Evolutionary conservation across 441 rosid genomes (phyloP), one percentile per base, ranked within the genome.

Genomic region (Populus trichocarpa): DNA sequence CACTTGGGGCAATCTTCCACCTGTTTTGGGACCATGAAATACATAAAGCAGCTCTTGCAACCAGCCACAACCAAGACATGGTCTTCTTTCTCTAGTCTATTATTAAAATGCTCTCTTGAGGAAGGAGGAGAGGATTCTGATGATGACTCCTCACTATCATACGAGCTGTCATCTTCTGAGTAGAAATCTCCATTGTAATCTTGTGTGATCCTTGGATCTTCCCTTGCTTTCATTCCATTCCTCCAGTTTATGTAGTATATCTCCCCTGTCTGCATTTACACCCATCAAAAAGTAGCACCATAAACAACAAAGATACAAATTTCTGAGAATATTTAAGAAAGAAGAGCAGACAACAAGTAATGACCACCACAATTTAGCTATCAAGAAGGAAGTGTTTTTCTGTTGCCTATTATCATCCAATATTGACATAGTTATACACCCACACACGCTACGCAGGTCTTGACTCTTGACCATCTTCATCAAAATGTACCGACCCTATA

Each of bases 21-120:
- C 65, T 84, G 88, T 81, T 90, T 93, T 4, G 99, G 96, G n/a
- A 95, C 91, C 99, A 95, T 95, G 88, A 85, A 90, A 80, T 95
- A 95, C 96, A 95, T 93, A 28, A 89, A 87, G 81, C 99, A 95
- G 85, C 89, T 88, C 84, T 93, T 93, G 93, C 99, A 95, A 73
- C 99, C 99, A 30, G 88, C 98, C 4, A 95, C 98, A 33, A 95
- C 99, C 81, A 95, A 84, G 38, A 91, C 96, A 25, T 81, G 86
- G 26, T 87, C 90, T 72, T 85, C 85, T 77, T 79, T 81, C 78
- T 74, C 88, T 50, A 70, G 23, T 69, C 10, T 66, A 46, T 42
- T 77, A 77, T 73, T 81, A 67, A 80, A 72, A 46, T 79, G 83
- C 78, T 81, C 89, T 77, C 88, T 79, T 6, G 80, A 79, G 16